Percentiles rank a stretch among this genome's conserved stretches.
Evolutionary conservation across 1,284 basidiomycete species (phyloP).

Genomic region (Ceraceosorus guamensis): DNA sequence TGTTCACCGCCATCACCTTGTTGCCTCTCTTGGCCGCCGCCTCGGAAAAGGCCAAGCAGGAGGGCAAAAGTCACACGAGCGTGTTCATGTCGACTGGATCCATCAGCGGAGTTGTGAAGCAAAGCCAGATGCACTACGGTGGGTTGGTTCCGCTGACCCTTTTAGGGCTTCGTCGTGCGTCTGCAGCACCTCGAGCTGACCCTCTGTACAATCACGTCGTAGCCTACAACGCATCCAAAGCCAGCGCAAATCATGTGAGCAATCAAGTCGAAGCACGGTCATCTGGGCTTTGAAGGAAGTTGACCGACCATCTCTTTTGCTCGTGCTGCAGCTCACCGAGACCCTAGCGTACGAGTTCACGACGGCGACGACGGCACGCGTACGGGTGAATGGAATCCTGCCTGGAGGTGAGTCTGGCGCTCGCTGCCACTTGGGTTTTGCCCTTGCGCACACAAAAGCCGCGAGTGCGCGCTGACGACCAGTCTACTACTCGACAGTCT

Average conservation of each 20-base stretch:
- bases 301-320: constrained; percentile 4
- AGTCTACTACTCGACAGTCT: constrained; percentile 9
- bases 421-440: too few relatives aligned
- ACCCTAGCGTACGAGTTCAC: constrained; percentile 26
- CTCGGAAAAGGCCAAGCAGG: constrained; percentile 14
- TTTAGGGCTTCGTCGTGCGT: too few relatives aligned
- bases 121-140: constrained; percentile 24
- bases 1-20: constrained; percentile 29
- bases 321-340: constrained; percentile 25
- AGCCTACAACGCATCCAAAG: constrained; percentile 31
- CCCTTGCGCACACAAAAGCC: too few relatives aligned
- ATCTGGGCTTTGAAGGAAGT: too few relatives aligned
- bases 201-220: not conserved
- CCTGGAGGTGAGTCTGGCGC: constrained; percentile 13
- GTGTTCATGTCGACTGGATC: constrained; percentile 21
- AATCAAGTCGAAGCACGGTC: too few relatives aligned
- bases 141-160: not conserved
- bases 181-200: too few relatives aligned
- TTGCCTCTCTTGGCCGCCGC: constrained; percentile 24
- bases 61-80: constrained; percentile 10
- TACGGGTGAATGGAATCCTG: constrained; percentile 33
- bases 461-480: too few relatives aligned
- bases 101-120: constrained; percentile 26
- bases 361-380: constrained; percentile 18
- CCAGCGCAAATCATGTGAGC: not conserved